These are phyloP conservation scores for Microsporum ferrugineum DNA, from an alignment of 2,329 filamentous ascomycete species.

Conservation along the genomic window DNA sequence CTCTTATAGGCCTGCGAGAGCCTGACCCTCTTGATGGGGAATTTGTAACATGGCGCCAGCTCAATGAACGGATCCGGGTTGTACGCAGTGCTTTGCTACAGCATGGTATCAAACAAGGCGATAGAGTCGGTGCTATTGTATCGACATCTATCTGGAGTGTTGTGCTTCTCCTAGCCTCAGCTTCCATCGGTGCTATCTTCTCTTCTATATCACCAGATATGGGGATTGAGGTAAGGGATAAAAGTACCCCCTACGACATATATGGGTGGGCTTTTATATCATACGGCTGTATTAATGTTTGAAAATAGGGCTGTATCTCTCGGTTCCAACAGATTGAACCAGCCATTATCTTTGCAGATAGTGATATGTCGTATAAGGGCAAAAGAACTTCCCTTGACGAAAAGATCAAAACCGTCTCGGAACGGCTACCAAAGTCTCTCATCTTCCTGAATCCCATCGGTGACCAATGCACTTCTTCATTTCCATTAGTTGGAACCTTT, in stretches of 20 bases:
- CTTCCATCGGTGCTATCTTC: conserved; percentile 35
- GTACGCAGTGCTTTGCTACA: conserved; percentile 29
- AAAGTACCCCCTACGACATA: neutral
- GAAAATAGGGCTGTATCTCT: conserved; percentile 22
- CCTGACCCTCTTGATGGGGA: conserved; percentile 27
- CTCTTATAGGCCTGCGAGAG: conserved; percentile 33
- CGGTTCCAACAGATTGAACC: conserved; percentile 33
- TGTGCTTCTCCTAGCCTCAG: conserved; percentile 32
- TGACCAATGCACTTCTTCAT: conserved; percentile 13
- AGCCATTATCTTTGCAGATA: conserved; percentile 32
- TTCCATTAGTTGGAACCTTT: conserved; percentile 23
- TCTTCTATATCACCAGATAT: conserved; percentile 37
- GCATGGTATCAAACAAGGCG: conserved; percentile 28
- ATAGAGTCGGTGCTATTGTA: conserved; percentile 33
- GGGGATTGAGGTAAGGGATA: conserved; percentile 23
- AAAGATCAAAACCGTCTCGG: conserved; percentile 25
- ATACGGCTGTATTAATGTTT: neutral
- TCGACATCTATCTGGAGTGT: conserved; percentile 35
- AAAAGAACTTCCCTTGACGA: conserved; percentile 23
- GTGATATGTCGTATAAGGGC: conserved; percentile 32
- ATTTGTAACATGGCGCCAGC: conserved; percentile 30
- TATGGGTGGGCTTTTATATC: neutral
- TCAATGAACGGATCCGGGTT: conserved; percentile 30
- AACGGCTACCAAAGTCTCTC: conserved; percentile 18
- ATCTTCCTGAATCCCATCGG: conserved; percentile 18